Evolutionary conservation across 805 yeast genomes (phyloP).

Genomic region (Hanseniaspora guilliermondii): DNA sequence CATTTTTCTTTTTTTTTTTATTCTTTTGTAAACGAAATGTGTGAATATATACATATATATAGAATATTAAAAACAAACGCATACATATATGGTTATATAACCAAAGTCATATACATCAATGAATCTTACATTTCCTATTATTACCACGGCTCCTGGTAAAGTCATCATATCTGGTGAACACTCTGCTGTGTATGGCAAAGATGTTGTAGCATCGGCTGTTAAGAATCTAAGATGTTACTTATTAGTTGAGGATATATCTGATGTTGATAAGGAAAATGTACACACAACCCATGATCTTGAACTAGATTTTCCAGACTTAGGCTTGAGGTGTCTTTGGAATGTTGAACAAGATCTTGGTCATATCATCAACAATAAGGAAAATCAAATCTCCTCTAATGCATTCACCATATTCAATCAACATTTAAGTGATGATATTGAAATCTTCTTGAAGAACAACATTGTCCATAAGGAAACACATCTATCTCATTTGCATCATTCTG

Average conservation of each 20-base stretch:
- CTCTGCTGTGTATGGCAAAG: conserved; percentile 83
- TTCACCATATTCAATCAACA: conserved; percentile 21
- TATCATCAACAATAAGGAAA: background rate
- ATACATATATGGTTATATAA: no score
- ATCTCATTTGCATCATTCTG: conserved; percentile 51
- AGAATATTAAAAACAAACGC: no score
- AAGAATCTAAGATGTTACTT: conserved; percentile 67
- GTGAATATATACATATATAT: no score
- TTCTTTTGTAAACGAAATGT: no score
- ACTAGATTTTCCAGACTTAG: conserved; percentile 76
- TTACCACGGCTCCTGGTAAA: conserved; percentile 91
- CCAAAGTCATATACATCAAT: background rate
- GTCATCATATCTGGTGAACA: conserved; percentile 95
- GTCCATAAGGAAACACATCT: conserved; percentile 30
- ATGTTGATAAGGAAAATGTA: conserved; percentile 27
- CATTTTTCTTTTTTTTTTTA: no score
- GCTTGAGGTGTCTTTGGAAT: conserved; percentile 53
- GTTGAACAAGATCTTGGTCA: background rate
- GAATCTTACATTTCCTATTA: conserved; percentile 38
- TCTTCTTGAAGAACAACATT: conserved; percentile 36
- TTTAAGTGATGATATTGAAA: conserved; percentile 38
- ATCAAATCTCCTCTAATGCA: conserved; percentile 33
- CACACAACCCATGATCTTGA: conserved; percentile 32
- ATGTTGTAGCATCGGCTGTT: conserved; percentile 92
- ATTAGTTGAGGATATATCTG: conserved; percentile 34